These are phyloP conservation scores for Dioscorea cayenensis DNA, from an alignment of 116 monocot genomes.

Conservation along the genomic window DNA sequence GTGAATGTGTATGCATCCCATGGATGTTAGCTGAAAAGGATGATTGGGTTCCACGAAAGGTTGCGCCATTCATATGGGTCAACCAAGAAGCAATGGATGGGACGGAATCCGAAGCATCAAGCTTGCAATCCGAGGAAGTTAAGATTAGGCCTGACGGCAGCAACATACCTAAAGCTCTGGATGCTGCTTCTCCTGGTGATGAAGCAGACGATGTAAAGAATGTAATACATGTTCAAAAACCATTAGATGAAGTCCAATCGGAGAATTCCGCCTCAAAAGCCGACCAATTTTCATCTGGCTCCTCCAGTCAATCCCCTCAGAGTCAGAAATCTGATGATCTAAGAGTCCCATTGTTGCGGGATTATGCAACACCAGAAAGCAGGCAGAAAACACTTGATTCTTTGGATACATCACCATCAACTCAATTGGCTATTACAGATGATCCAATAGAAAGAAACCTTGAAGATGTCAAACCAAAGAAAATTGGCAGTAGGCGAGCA, in stretches of 20 bases:
- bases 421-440: conserved; percentile 5
- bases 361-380: conserved; percentile 15
- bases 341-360: conserved; percentile 21
- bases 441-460: conserved; percentile 4
- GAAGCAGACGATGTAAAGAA: conserved; percentile 23
- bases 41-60: conserved; percentile 74
- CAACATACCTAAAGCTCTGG: conserved; percentile 3
- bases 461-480: conserved; percentile 54
- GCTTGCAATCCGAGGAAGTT: conserved; percentile 18
- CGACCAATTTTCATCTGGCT: background rate
- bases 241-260: conserved; percentile 1
- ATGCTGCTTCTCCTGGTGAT: conserved; percentile 6
- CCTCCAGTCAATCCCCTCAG: background rate
- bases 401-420: conserved; percentile 14
- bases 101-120: conserved; percentile 11
- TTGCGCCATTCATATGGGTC: conserved; percentile 72
- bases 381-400: conserved; percentile 4
- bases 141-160: conserved; percentile 10
- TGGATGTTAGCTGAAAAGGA: conserved; percentile 93
- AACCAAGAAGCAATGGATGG: conserved; percentile 45
- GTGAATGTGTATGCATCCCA: conserved; percentile 70
- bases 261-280: conserved; percentile 1
- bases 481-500: conserved; percentile 50
- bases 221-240: conserved; percentile 2
- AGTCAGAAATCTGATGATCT: conserved; percentile 20